phyloP scores from a whole-genome alignment of 2,329 filamentous ascomycete species.

The Coleophoma crateriformis region DNA sequence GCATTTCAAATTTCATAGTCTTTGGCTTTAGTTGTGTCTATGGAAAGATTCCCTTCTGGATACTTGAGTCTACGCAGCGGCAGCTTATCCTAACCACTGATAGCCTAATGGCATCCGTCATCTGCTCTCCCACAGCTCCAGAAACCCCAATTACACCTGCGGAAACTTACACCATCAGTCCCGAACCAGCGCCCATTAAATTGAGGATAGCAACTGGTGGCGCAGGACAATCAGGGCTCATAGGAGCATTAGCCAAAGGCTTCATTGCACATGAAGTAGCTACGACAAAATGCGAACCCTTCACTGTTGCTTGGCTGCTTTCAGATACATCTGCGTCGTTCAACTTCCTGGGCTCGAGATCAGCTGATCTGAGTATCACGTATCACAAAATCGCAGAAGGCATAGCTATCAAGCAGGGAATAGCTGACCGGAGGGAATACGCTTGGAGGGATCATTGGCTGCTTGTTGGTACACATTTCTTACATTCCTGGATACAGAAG shows the following conservation, averaged over 20 bases:
- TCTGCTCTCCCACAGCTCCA: not conserved
- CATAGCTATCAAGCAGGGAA: slow-evolving; percentile 34
- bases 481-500: not conserved
- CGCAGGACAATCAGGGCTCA: slow-evolving; percentile 27
- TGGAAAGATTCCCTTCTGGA: too few relatives aligned
- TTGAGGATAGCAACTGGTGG: slow-evolving; percentile 27
- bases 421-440: slow-evolving; percentile 32
- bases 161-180: slow-evolving; percentile 2
- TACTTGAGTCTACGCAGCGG: too few relatives aligned
- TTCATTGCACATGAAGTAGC: slow-evolving; percentile 29
- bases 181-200: not conserved
- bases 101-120: not conserved
- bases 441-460: slow-evolving; percentile 41
- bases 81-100: too few relatives aligned
- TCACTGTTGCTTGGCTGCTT: slow-evolving; percentile 38
- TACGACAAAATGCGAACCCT: slow-evolving; percentile 23
- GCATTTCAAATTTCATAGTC: too few relatives aligned
- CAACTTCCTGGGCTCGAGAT: slow-evolving; percentile 32
- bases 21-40: too few relatives aligned
- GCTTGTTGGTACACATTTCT: slow-evolving; percentile 30
- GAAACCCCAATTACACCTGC: slow-evolving; percentile 1
- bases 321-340: slow-evolving; percentile 40
- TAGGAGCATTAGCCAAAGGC: slow-evolving; percentile 28
- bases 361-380: slow-evolving; percentile 39
- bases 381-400: slow-evolving; percentile 36